Evolutionary conservation across 768 basidiomycete species (phyloP).

Genomic region (Lentinus tigrinus): DNA sequence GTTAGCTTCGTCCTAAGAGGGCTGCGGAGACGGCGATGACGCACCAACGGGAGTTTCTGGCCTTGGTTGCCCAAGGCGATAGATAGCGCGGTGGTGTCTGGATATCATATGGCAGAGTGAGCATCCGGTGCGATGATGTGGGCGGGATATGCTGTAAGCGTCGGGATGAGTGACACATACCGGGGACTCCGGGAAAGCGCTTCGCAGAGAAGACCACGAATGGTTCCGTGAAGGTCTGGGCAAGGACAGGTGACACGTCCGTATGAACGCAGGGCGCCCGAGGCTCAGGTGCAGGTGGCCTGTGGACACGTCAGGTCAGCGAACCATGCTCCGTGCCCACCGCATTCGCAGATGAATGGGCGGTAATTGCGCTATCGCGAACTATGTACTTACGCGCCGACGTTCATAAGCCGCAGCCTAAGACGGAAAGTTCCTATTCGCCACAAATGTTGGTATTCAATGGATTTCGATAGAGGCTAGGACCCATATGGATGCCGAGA

Average conservation of each 20-base stretch:
- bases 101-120: background rate
- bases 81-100: conserved; percentile 87
- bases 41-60: conserved; percentile 82
- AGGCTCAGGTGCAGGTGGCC: conserved; percentile 70
- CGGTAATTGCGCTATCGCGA: conserved; percentile 5
- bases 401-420: conserved; percentile 83
- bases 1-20: conserved; percentile 11
- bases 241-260: conserved; percentile 71
- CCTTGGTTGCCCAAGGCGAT: conserved; percentile 89
- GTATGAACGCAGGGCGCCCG: conserved; percentile 67
- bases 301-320: conserved; percentile 29
- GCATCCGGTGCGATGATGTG: conserved; percentile 11
- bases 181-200: conserved; percentile 92
- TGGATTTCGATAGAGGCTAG: conserved; percentile 16
- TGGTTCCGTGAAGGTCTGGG: conserved; percentile 78
- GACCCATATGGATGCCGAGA: conserved; percentile 8
- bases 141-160: conserved; percentile 19
- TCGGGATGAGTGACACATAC: conserved; percentile 38
- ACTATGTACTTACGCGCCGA: conserved; percentile 84
- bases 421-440: conserved; percentile 77
- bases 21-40: conserved; percentile 32
- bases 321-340: conserved; percentile 2
- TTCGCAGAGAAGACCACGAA: conserved; percentile 92
- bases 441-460: conserved; percentile 13
- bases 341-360: conserved; percentile 6